Base-by-base conservation (phyloP, 1,284 basidiomycete genomes). In the Sporisorium graminicola region DNA sequence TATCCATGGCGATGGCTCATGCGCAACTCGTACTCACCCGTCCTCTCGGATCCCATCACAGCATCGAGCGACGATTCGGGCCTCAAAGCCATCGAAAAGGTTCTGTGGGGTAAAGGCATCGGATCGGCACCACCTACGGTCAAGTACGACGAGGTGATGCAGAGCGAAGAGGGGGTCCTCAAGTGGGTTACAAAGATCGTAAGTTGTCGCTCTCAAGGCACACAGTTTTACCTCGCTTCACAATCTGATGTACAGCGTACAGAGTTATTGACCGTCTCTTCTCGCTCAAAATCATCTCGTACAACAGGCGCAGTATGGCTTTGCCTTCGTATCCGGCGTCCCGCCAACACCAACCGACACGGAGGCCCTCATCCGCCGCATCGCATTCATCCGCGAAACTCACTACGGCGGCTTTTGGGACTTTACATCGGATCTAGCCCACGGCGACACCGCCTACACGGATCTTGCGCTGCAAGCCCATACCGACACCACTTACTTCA, bases 371-470 rank as follows among this genome's bases (percentile, higher is more conserved):
- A 89, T 91, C 1, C 86, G 90, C 52, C 89, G 92, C 20, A 95
- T 98, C 77, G 91, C 91, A 0, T 94, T 93, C 82, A 95, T 98
- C 65, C 90, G 95, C 50, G 91, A 96, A 85, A 98, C 96, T 0
- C 95, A 98, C 83, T 98, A 95, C 92, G 82, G 73, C 35, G 91
- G 91, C 54, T 96, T 98, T 86, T 99, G 96, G 95, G 94, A 98
- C 82, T 97, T 99, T 82, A 98, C 95, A 0, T 91, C 95, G 0
- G 91, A 97, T 83, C 89, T 97, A 22, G 91, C 92, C 13, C 94
- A 93, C 82, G 94, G 94, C 22, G 95, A 98, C 85, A 84, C 82
- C 5, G 82, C 82, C 18, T 99, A 99, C 86, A 95, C 94, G 9
- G 93, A 92, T 22, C 86, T 97, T 44, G 92, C 92, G 0, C 90